Evolutionary conservation across 2,329 filamentous ascomycete species (phyloP).

Genomic region (Trichoderma cornu-damae): DNA sequence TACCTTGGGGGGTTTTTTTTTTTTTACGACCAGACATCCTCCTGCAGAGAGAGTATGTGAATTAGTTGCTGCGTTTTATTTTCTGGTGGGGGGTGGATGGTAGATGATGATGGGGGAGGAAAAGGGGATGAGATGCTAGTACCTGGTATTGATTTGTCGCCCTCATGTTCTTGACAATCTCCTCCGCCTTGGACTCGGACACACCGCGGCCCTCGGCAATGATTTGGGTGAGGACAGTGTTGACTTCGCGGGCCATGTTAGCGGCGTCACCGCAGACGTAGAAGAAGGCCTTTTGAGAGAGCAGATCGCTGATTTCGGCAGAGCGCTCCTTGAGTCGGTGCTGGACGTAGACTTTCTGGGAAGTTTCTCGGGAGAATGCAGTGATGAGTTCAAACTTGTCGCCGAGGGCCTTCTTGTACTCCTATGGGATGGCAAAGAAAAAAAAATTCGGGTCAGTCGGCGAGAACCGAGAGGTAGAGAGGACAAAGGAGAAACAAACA

Average conservation of each 20-base stretch:
- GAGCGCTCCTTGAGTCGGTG: constrained; percentile 81
- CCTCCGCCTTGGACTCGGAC: constrained; percentile 81
- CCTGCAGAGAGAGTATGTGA: constrained; percentile 43
- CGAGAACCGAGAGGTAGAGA: not conserved
- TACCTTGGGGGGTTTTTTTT: too few species aligned
- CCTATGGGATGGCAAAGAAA: constrained; percentile 48
- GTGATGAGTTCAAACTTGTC: constrained; percentile 87
- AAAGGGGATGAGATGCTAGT: constrained; percentile 30
- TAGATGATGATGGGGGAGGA: not conserved
- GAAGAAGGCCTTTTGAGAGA: constrained; percentile 84
- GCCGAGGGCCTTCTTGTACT: constrained; percentile 76
- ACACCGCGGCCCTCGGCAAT: constrained; percentile 79
- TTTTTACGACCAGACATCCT: constrained; percentile 65
- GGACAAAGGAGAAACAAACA: not conserved
- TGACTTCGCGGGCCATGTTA: constrained; percentile 94
- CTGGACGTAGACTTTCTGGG: constrained; percentile 94
- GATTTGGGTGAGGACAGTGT: constrained; percentile 78
- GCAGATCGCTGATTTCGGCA: constrained; percentile 78
- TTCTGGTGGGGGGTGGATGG: not conserved
- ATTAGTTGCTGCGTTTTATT: not conserved
- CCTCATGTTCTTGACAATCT: constrained; percentile 96
- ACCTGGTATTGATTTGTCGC: constrained; percentile 94
- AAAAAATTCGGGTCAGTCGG: not conserved
- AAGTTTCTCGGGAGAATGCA: constrained; percentile 85
- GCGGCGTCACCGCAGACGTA: constrained; percentile 98